phyloP scores from a whole-genome alignment of 2,329 filamentous ascomycete genomes.

The Endoconidiophora polonica region DNA sequence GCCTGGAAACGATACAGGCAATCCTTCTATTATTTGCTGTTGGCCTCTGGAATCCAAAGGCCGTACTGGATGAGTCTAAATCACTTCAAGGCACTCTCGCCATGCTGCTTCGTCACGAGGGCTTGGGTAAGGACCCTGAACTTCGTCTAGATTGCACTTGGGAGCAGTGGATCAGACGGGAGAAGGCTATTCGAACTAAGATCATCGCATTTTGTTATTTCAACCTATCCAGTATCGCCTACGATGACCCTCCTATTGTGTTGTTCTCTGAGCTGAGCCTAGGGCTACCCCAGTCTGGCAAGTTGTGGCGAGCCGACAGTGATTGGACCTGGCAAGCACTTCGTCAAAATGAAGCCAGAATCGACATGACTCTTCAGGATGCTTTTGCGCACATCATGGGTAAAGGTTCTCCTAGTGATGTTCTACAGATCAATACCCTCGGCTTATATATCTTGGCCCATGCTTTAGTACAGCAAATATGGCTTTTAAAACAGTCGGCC shows the following conservation, averaged over 20 bases:
- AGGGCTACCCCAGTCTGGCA: conserved; percentile 35
- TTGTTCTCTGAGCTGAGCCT: conserved; percentile 44
- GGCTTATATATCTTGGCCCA: conserved; percentile 59
- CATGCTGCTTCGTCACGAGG: conserved; percentile 41
- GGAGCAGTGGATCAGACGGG: conserved; percentile 43
- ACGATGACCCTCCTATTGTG: conserved; percentile 40
- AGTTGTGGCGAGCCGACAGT: conserved; percentile 39
- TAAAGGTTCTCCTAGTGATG: conserved; percentile 3
- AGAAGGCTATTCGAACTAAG: conserved; percentile 40
- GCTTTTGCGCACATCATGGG: conserved; percentile 37
- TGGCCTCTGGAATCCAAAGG: conserved; percentile 44
- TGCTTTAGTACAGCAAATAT: conserved; percentile 56
- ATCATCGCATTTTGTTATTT: conserved; percentile 46
- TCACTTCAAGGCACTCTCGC: conserved; percentile 41
- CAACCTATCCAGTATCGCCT: conserved; percentile 44
- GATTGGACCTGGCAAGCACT: conserved; percentile 45
- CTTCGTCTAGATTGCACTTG: conserved; percentile 23
- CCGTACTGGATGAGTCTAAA: conserved; percentile 42
- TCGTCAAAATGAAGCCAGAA: conserved; percentile 31
- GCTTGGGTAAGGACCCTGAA: conserved; percentile 20
- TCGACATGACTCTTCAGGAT: conserved; percentile 39
- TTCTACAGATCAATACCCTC: conserved; percentile 34
- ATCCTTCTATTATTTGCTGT: conserved; percentile 43
- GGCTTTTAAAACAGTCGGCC: conserved; percentile 47
- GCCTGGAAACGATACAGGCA: conserved; percentile 49